phyloP scores from a whole-genome alignment of 2,329 filamentous ascomycete genomes.

The Sarocladium kiliense region DNA sequence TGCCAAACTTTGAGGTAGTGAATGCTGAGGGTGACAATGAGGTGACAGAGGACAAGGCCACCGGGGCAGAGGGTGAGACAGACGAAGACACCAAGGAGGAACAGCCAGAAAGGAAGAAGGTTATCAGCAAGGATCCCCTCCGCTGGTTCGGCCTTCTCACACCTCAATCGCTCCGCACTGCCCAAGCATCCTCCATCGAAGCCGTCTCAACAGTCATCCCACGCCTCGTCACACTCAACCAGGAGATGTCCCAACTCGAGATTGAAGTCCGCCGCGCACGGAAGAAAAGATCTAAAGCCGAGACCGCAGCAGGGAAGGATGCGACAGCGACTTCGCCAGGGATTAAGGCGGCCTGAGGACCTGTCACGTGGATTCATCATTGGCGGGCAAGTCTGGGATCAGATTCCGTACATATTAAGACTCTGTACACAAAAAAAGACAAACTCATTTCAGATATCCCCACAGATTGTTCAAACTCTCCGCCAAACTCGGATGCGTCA shows the following conservation, averaged over 20 bases:
- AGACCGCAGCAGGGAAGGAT: slow-evolving; percentile 26
- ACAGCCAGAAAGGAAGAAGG: slow-evolving; percentile 8
- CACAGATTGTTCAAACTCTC: slow-evolving; percentile 48
- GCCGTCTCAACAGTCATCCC: slow-evolving; percentile 55
- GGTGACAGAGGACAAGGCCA: slow-evolving; percentile 14
- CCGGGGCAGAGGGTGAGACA: slow-evolving; percentile 10
- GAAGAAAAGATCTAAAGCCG: slow-evolving; percentile 48
- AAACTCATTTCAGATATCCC: slow-evolving; percentile 23
- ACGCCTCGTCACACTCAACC: slow-evolving; percentile 49
- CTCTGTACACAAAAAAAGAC: too few species aligned
- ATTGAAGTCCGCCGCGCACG: slow-evolving; percentile 60
- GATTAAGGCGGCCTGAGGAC: slow-evolving; percentile 14
- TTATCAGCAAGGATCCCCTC: slow-evolving; percentile 45
- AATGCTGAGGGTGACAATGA: background rate
- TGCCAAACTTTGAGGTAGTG: slow-evolving; percentile 17
- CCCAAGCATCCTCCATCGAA: slow-evolving; percentile 53
- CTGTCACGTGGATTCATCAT: too few species aligned
- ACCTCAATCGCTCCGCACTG: slow-evolving; percentile 46
- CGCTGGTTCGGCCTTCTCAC: slow-evolving; percentile 52
- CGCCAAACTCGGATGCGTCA: slow-evolving; percentile 44
- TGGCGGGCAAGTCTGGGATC: background rate
- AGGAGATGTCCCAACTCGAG: slow-evolving; percentile 60
- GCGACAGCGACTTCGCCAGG: slow-evolving; percentile 7
- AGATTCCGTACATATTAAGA: too few species aligned
- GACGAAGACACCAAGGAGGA: background rate